Percentiles rank a stretch among this genome's conserved stretches.
Evolutionary conservation across 2,329 filamentous ascomycete species (phyloP).

Genomic region (Apiospora marii): DNA sequence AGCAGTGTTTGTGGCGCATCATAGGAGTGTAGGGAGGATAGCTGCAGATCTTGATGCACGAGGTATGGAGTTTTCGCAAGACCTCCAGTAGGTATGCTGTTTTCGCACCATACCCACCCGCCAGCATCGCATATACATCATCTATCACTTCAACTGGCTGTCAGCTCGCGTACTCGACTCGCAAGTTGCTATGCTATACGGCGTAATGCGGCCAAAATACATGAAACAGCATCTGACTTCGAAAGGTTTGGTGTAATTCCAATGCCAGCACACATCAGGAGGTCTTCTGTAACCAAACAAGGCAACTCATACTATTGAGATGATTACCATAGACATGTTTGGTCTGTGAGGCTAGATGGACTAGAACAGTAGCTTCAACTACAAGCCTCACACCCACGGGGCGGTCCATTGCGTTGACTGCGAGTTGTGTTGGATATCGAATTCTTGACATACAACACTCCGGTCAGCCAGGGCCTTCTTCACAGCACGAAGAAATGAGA

Average conservation of each 20-base stretch:
- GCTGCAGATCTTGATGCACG: slow-evolving; percentile 56
- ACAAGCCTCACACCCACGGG: slow-evolving; percentile 40
- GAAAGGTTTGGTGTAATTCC: not conserved
- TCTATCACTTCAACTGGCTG: not conserved
- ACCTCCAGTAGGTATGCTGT: slow-evolving; percentile 15
- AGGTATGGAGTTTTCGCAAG: slow-evolving; percentile 44
- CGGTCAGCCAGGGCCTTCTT: slow-evolving; percentile 27
- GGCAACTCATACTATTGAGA: slow-evolving; percentile 5
- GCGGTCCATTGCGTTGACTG: slow-evolving; percentile 46
- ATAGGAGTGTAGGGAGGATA: slow-evolving; percentile 55
- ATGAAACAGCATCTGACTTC: slow-evolving; percentile 19
- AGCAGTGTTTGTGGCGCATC: slow-evolving; percentile 56
- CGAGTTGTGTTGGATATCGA: slow-evolving; percentile 21
- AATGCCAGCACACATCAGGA: slow-evolving; percentile 1
- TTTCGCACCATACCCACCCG: slow-evolving; percentile 6
- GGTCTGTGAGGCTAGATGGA: slow-evolving; percentile 33
- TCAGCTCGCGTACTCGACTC: slow-evolving; percentile 3
- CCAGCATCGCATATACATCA: slow-evolving; percentile 2
- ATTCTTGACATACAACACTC: slow-evolving; percentile 28
- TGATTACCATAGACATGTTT: slow-evolving; percentile 32
- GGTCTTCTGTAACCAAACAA: not conserved
- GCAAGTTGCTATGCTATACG: slow-evolving; percentile 5
- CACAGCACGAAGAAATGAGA: not conserved
- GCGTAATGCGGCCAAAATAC: slow-evolving; percentile 6
- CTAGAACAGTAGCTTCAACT: slow-evolving; percentile 40